These are phyloP conservation scores for Teunomyces gatunensis DNA, from an alignment of 805 yeast species.

Conservation along the genomic window DNA sequence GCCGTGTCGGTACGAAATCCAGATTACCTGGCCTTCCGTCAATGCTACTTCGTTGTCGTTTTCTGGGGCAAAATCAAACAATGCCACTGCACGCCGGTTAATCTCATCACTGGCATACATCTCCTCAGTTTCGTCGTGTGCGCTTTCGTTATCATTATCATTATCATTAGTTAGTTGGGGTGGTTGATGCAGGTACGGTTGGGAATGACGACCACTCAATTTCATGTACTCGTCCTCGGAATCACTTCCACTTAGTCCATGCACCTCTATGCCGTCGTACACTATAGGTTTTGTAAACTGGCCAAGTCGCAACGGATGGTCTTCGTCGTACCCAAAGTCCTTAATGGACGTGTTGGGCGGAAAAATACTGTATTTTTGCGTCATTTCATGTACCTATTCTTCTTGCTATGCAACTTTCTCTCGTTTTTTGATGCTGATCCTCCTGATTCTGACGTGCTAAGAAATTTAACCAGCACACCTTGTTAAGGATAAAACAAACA, in stretches of 20 bases:
- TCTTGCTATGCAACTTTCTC: background rate
- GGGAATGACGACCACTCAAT: background rate
- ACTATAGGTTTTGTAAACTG: constrained; percentile 14
- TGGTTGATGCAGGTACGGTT: constrained; percentile 3
- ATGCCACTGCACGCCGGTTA: constrained; percentile 69
- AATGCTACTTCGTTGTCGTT: constrained; percentile 87
- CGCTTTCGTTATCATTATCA: constrained; percentile 6
- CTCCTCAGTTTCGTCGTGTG: background rate
- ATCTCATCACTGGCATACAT: constrained; percentile 30
- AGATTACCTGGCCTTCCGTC: constrained; percentile 75
- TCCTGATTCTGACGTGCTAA: background rate
- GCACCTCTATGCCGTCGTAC: constrained; percentile 11
- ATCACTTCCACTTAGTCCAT: constrained; percentile 6
- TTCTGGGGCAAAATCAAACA: constrained; percentile 88
- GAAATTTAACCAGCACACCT: background rate
- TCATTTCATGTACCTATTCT: background rate
- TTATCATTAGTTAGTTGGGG: constrained; percentile 6
- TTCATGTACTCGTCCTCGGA: constrained; percentile 8
- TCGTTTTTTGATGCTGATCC: background rate
- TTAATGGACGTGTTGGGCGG: constrained; percentile 20
- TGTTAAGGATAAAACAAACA: background rate
- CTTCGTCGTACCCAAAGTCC: constrained; percentile 22
- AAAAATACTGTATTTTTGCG: constrained; percentile 3
- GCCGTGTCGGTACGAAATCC: constrained; percentile 89
- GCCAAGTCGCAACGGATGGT: constrained; percentile 19